Evolutionary conservation across 176 grass and related monocot species (phyloP).

Genomic region (Lolium rigidum): DNA sequence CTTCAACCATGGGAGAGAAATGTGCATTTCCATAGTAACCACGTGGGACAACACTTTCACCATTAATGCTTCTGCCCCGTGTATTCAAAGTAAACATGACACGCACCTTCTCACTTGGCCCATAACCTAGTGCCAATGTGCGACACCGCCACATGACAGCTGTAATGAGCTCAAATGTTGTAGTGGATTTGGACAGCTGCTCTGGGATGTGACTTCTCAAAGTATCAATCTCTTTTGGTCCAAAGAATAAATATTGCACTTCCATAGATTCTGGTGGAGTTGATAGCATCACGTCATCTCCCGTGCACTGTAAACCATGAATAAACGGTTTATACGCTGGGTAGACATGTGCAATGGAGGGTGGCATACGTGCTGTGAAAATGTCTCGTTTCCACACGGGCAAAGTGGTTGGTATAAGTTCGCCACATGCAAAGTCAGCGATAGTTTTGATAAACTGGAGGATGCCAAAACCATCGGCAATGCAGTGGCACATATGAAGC

Average conservation of each 20-base stretch:
- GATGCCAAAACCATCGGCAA: constrained; percentile 14
- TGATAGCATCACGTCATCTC: constrained; percentile 3
- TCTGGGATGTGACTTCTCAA: background rate
- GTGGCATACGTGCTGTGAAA: constrained; percentile 8
- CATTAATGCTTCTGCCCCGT: background rate
- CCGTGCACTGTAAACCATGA: background rate
- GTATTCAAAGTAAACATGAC: constrained; percentile 17
- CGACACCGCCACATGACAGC: constrained; percentile 13
- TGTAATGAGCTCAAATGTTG: background rate
- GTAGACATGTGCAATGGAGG: background rate
- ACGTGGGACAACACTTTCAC: background rate
- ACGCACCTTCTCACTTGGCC: background rate
- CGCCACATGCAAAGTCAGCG: constrained; percentile 1
- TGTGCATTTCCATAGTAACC: constrained; percentile 29
- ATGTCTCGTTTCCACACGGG: constrained; percentile 9
- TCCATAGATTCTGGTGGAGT: constrained; percentile 7
- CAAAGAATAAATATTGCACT: constrained; percentile 22
- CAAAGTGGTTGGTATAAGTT: constrained; percentile 19
- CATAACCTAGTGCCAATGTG: constrained; percentile 1
- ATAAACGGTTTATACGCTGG: background rate
- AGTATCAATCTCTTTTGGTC: constrained; percentile 2
- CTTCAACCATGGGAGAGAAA: constrained; percentile 22
- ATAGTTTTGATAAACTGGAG: constrained; percentile 24
- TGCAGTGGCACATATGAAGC: constrained; percentile 23
- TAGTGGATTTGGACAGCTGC: background rate